Evolutionary conservation across 2,329 filamentous ascomycete species (phyloP).

Genomic region (Aureobasidium uvarum): DNA sequence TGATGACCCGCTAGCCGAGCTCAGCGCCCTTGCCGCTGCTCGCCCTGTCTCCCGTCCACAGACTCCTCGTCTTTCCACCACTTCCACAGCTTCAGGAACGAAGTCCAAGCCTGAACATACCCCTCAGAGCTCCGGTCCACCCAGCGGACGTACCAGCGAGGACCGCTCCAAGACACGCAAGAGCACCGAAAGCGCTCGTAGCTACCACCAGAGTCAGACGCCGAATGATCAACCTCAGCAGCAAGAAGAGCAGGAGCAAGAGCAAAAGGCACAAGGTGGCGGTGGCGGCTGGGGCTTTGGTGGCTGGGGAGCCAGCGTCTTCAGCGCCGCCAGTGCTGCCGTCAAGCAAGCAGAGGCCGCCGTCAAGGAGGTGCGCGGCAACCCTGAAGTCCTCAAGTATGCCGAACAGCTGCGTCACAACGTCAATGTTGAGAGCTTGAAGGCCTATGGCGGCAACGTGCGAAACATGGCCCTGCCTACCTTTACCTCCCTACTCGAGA

Average conservation of each 20-base stretch:
- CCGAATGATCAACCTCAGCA: slow-evolving; percentile 43
- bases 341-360: slow-evolving; percentile 91
- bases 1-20: slow-evolving; percentile 80
- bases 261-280: slow-evolving; percentile 35
- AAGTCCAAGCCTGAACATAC: slow-evolving; percentile 47
- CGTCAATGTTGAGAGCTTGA: slow-evolving; percentile 78
- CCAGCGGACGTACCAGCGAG: slow-evolving; percentile 59
- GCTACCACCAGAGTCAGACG: slow-evolving; percentile 69
- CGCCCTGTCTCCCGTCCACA: slow-evolving; percentile 70
- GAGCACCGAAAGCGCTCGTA: slow-evolving; percentile 73
- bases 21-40: slow-evolving; percentile 75
- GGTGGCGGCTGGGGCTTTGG: slow-evolving; percentile 52
- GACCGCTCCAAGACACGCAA: slow-evolving; percentile 59
- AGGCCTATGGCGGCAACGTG: slow-evolving; percentile 81
- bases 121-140: slow-evolving; percentile 51
- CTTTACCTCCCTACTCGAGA: slow-evolving; percentile 92
- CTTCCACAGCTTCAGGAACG: slow-evolving; percentile 46
- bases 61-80: slow-evolving; percentile 67
- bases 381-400: slow-evolving; percentile 95
- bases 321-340: slow-evolving; percentile 77
- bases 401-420: slow-evolving; percentile 73
- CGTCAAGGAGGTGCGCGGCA: slow-evolving; percentile 92
- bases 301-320: slow-evolving; percentile 84
- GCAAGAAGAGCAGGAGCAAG: slow-evolving; percentile 4
- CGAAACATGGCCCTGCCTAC: slow-evolving; percentile 85